Evolutionary conservation across 495 filamentous ascomycete species (phyloP), one percentile per base, ranked within the genome.

Genomic region (Aspergillus panamensis): DNA sequence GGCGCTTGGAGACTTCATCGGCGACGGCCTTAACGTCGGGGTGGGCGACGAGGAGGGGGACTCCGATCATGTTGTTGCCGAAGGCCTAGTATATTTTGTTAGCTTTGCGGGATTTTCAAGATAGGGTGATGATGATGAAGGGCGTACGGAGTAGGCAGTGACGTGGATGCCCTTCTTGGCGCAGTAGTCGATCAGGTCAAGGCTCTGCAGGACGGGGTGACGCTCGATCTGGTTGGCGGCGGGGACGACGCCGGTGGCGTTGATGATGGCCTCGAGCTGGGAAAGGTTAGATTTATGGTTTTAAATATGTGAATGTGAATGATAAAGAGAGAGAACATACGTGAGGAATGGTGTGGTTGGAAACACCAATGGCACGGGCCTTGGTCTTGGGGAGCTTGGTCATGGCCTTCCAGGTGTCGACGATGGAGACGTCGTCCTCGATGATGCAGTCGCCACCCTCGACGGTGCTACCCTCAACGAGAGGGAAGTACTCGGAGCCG

Each of bases 401-500:
- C 74, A 81, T 74, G 57, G 78, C 78, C 65, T 72, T 78, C 77
- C 76, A 81, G 66, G 77, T 81, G 55, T 81, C 75, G 21, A 77
- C 74, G 21, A 80, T 78, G 57, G 78, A 80, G 57, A 81, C 66
- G 49, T 51, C 62, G 45, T 79, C 71, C 29, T 80, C 75, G 59
- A 80, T 76, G 42, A 58, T 58, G 49, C 73, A 66, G 44, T 79
- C 73, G 19, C 74, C 74, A 60, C 72, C 72, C 53, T 71, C 66
- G 14, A 71, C 62, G 17, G 51, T 63, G 60, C 70, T 77, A 57
- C 62, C 64, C 30, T 61, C 68, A 30, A 69, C 62, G 5, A 75
- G 69, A 53, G 78, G 78, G 72, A 81, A 80, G 65, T 73, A 70
- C 10, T 67, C 59, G 51, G 62, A 58, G 59, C 76, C 76, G 48